Percentiles rank a stretch among this genome's conserved stretches.
These are phyloP conservation scores for Pseudogymnoascus sp. DNA, from an alignment of 2,329 filamentous ascomycete genomes.

Conservation along the genomic window DNA sequence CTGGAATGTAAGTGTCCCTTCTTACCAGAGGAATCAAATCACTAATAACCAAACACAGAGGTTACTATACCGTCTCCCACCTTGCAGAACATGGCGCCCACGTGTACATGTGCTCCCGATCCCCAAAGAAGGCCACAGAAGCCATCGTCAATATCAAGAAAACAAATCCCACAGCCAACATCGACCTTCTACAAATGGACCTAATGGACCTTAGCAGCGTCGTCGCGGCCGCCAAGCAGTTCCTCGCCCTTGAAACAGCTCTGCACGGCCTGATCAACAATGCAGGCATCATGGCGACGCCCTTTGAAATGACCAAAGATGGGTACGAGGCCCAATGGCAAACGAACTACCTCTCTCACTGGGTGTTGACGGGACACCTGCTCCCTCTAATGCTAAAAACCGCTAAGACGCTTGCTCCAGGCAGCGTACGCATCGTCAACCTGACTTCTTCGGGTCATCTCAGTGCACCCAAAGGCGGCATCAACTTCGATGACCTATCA, in stretches of 20 bases:
- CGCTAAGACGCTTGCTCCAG: slow-evolving; percentile 15
- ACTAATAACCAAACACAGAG: slow-evolving; percentile 17
- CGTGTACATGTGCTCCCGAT: slow-evolving; percentile 22
- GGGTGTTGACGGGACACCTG: slow-evolving; percentile 19
- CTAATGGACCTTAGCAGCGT: slow-evolving; percentile 31
- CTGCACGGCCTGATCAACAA: slow-evolving; percentile 37
- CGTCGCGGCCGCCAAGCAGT: slow-evolving; percentile 22
- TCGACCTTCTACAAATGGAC: slow-evolving; percentile 31
- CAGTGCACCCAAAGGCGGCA: slow-evolving; percentile 18
- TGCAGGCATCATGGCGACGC: slow-evolving; percentile 35
- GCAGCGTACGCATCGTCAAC: slow-evolving; percentile 22
- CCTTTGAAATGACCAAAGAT: slow-evolving; percentile 29
- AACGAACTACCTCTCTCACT: slow-evolving; percentile 29
- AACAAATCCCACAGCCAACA: slow-evolving; percentile 15
- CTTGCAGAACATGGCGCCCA: slow-evolving; percentile 21
- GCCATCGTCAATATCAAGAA: slow-evolving; percentile 19
- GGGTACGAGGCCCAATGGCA: slow-evolving; percentile 31
- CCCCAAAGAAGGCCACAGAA: slow-evolving; percentile 15
- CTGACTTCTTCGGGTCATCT: slow-evolving; percentile 20
- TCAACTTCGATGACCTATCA: slow-evolving; percentile 18
- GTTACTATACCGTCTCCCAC: slow-evolving; percentile 19
- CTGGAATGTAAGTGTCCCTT: slow-evolving; percentile 35
- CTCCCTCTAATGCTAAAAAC: slow-evolving; percentile 20
- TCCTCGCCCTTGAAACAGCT: slow-evolving; percentile 16
- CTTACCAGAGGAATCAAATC: slow-evolving; percentile 8